These are phyloP conservation scores for Meyerozyma athensensis DNA, from an alignment of 1,139 yeast genomes.

Conservation along the genomic window DNA sequence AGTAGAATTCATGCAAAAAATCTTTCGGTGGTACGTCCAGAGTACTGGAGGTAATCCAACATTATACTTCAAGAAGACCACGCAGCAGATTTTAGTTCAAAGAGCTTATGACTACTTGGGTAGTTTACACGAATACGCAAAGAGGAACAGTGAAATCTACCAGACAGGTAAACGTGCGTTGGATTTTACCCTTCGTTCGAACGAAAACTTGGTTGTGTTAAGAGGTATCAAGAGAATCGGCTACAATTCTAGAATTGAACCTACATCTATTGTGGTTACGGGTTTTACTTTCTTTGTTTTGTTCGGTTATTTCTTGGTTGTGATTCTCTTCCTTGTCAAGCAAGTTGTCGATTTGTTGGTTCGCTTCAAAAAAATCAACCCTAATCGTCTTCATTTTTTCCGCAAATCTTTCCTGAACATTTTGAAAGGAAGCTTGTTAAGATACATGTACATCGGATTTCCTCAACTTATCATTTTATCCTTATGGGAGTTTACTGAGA, in stretches of 20 bases:
- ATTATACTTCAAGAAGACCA: slow-evolving; percentile 51
- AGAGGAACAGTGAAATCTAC: slow-evolving; percentile 7
- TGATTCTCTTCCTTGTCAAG: slow-evolving; percentile 46
- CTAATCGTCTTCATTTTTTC: slow-evolving; percentile 44
- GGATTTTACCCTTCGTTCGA: slow-evolving; percentile 31
- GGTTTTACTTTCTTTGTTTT: slow-evolving; percentile 72
- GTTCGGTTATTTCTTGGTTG: slow-evolving; percentile 51
- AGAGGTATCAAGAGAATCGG: slow-evolving; percentile 78
- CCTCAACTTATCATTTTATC: slow-evolving; percentile 67
- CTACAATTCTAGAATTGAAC: slow-evolving; percentile 61
- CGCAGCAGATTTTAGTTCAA: slow-evolving; percentile 63
- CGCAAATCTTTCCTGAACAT: slow-evolving; percentile 50
- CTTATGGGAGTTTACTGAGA: slow-evolving; percentile 67
- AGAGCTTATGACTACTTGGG: slow-evolving; percentile 40
- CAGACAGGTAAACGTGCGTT: slow-evolving; percentile 20
- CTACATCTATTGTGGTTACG: slow-evolving; percentile 67
- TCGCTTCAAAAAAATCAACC: slow-evolving; percentile 41
- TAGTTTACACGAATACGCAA: slow-evolving; percentile 20
- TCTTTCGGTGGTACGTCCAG: slow-evolving; percentile 78
- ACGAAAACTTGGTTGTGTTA: slow-evolving; percentile 51
- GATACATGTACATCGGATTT: slow-evolving; percentile 72
- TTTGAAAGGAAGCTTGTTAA: slow-evolving; percentile 62
- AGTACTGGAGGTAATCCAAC: slow-evolving; percentile 74
- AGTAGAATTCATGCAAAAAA: slow-evolving; percentile 65
- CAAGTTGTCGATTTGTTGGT: slow-evolving; percentile 44